Evolutionary conservation across 768 basidiomycete genomes (phyloP).

Genomic region (Phaeolepiota aurea): DNA sequence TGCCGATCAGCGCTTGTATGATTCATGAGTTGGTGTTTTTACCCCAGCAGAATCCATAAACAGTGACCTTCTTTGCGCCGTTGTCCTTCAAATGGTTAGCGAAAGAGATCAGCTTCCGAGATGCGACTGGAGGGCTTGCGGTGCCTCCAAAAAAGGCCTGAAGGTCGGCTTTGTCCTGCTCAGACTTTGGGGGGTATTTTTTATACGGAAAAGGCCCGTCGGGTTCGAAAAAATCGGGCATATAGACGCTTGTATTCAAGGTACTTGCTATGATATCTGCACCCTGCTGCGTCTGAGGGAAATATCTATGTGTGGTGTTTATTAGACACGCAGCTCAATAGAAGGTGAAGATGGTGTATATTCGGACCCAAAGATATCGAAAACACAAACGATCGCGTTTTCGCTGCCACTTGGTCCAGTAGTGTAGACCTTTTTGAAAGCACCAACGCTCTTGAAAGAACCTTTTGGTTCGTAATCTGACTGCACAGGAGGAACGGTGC

Average conservation of each 20-base stretch:
- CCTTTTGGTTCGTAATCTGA: conserved; percentile 48
- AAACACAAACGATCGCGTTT: conserved; percentile 49
- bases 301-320: conserved; percentile 26
- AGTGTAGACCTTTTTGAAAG: conserved; percentile 44
- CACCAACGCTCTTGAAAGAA: conserved; percentile 33
- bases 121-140: conserved; percentile 31
- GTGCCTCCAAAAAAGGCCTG: conserved; percentile 51
- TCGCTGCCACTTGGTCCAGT: conserved; percentile 38
- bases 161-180: conserved; percentile 40
- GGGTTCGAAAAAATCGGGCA: conserved; percentile 63
- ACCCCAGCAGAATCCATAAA: conserved; percentile 56
- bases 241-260: conserved; percentile 46
- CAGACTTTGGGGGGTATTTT: conserved; percentile 46
- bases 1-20: not conserved
- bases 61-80: conserved; percentile 36
- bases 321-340: not conserved
- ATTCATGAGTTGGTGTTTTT: not conserved
- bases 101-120: conserved; percentile 33
- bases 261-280: conserved; percentile 52
- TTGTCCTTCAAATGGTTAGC: conserved; percentile 30
- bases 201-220: conserved; percentile 37
- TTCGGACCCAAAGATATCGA: conserved; percentile 54
- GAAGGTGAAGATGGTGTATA: not conserved
- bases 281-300: conserved; percentile 58
- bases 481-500: conserved; percentile 45